Conservation (phyloP, 2,329 filamentous ascomycete species). For the Tolypocladium amazonense region DNA sequence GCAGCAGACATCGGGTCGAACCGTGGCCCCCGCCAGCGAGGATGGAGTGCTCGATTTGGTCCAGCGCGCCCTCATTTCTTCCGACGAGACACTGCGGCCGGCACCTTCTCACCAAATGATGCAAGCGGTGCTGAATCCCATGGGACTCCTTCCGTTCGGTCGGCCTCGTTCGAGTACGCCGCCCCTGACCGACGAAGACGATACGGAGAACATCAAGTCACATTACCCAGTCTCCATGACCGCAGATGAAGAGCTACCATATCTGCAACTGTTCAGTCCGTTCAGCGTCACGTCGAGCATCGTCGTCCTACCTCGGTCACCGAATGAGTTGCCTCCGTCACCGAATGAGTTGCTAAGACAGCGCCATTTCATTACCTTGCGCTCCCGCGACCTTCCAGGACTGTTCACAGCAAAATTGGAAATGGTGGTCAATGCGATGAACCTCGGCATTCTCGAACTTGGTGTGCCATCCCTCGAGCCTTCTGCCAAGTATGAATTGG, state of each 20-base stretch:
- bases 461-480: slow-evolving; percentile 45
- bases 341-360: slow-evolving; percentile 31
- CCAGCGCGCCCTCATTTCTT: slow-evolving; percentile 25
- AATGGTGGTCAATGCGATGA: slow-evolving; percentile 46
- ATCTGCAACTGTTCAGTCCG: slow-evolving; percentile 60
- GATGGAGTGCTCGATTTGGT: slow-evolving; percentile 30
- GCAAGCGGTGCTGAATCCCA: slow-evolving; percentile 38
- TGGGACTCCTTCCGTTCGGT: slow-evolving; percentile 40
- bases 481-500: slow-evolving; percentile 47
- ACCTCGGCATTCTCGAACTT: slow-evolving; percentile 39
- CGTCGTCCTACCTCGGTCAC: slow-evolving; percentile 27
- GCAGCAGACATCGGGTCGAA: slow-evolving; percentile 28
- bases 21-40: slow-evolving; percentile 20
- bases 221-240: slow-evolving; percentile 56
- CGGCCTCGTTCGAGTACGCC: slow-evolving; percentile 19
- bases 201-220: slow-evolving; percentile 36
- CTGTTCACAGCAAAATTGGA: slow-evolving; percentile 48
- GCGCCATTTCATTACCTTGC: slow-evolving; percentile 43
- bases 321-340: slow-evolving; percentile 19
- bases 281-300: slow-evolving; percentile 50
- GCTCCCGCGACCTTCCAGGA: slow-evolving; percentile 28
- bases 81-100: slow-evolving; percentile 16
- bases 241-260: slow-evolving; percentile 55
- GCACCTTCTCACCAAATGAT: slow-evolving; percentile 30
- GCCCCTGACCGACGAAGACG: slow-evolving; percentile 11